Conservation (phyloP, 768 basidiomycete species). For the Rhizopogon vesiculosus region DNA sequence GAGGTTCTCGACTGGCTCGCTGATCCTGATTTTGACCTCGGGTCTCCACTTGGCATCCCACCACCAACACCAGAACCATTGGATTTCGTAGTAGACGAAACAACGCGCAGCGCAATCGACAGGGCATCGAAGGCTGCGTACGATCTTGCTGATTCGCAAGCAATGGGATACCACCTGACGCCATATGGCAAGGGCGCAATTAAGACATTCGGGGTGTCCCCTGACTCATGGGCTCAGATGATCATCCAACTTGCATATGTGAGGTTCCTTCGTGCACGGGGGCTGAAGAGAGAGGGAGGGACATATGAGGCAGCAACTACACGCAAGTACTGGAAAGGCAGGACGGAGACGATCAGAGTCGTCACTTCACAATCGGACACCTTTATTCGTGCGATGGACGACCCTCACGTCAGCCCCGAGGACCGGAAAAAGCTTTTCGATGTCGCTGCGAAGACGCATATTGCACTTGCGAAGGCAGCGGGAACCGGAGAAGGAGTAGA, state of each 20-base stretch:
- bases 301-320: slow-evolving; percentile 96
- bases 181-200: slow-evolving; percentile 82
- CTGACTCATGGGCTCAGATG: slow-evolving; percentile 95
- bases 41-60: slow-evolving; percentile 22
- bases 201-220: slow-evolving; percentile 85
- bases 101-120: slow-evolving; percentile 46
- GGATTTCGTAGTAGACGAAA: slow-evolving; percentile 42
- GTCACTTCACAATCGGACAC: slow-evolving; percentile 72
- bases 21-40: slow-evolving; percentile 61
- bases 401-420: slow-evolving; percentile 28
- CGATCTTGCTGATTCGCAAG: slow-evolving; percentile 59
- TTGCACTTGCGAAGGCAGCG: slow-evolving; percentile 58
- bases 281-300: slow-evolving; percentile 42
- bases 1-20: slow-evolving; percentile 59
- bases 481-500: slow-evolving; percentile 76
- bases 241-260: slow-evolving; percentile 86
- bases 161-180: slow-evolving; percentile 58
- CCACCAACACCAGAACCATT: slow-evolving; percentile 42
- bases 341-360: slow-evolving; percentile 92
- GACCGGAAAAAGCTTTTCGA: slow-evolving; percentile 51
- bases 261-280: slow-evolving; percentile 41
- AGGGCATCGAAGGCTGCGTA: slow-evolving; percentile 50
- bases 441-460: slow-evolving; percentile 61
- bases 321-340: slow-evolving; percentile 81
- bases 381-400: slow-evolving; percentile 76